These are phyloP conservation scores for Meira miltonrushii DNA, from an alignment of 1,284 basidiomycete genomes.

Conservation along the genomic window DNA sequence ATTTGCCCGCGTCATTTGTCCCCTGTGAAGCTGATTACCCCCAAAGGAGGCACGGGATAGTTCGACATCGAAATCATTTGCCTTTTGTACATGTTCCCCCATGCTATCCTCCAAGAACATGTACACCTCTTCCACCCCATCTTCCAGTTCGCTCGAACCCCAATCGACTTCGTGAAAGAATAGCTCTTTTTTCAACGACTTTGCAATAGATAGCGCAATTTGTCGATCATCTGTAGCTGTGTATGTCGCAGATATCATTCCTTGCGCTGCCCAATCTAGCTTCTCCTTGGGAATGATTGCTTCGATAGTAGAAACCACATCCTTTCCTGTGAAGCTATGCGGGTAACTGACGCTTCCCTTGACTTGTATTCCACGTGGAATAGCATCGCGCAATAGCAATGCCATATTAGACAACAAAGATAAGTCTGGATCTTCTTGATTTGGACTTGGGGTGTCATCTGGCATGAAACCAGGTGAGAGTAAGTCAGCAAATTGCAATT, in stretches of 20 bases:
- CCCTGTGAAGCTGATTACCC: slow-evolving; percentile 73
- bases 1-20: slow-evolving; percentile 72
- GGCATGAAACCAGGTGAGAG: too few relatives aligned
- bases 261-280: slow-evolving; percentile 13
- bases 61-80: slow-evolving; percentile 11
- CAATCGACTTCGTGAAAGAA: slow-evolving; percentile 98
- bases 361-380: slow-evolving; percentile 77
- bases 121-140: slow-evolving; percentile 90
- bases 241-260: slow-evolving; percentile 9
- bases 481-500: too few relatives aligned
- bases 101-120: slow-evolving; percentile 79
- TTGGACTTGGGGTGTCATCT: background rate
- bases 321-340: slow-evolving; percentile 47
- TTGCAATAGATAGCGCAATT: slow-evolving; percentile 76
- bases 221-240: slow-evolving; percentile 60
- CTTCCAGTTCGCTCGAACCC: slow-evolving; percentile 75
- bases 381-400: slow-evolving; percentile 76
- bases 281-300: slow-evolving; percentile 24
- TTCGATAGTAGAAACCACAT: slow-evolving; percentile 40
- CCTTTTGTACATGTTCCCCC: slow-evolving; percentile 2
- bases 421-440: slow-evolving; percentile 59
- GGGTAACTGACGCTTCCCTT: slow-evolving; percentile 49
- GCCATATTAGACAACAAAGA: slow-evolving; percentile 81
- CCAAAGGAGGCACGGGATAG: slow-evolving; percentile 21
- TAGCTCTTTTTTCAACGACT: slow-evolving; percentile 80